A percentile compares a stretch with the other conserved stretches of the same genome.
These are phyloP conservation scores for Lepidium africanum DNA, from an alignment of 345 rosid species.

Conservation along the genomic window DNA sequence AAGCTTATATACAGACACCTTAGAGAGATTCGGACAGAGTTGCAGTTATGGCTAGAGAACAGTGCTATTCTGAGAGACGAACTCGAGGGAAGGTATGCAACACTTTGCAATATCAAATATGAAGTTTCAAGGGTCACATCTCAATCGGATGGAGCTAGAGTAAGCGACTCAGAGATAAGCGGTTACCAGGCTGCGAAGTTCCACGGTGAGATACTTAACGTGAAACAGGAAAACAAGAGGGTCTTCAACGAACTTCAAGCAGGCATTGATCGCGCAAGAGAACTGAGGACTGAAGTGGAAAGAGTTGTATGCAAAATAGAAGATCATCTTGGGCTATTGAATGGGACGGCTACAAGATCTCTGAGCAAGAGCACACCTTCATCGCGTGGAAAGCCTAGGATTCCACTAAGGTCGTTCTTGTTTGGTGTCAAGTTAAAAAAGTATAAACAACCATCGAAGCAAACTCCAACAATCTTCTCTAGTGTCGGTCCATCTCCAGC, in stretches of 20 bases:
- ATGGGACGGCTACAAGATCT: constrained; percentile 8
- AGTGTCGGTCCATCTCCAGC: constrained; percentile 41
- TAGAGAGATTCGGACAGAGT: constrained; percentile 60
- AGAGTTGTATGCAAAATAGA: constrained; percentile 39
- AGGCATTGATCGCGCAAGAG: constrained; percentile 43
- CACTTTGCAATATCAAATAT: constrained; percentile 51
- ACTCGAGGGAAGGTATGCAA: constrained; percentile 41
- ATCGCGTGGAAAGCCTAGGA: constrained; percentile 32
- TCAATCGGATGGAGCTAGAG: neutral
- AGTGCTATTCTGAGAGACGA: constrained; percentile 61
- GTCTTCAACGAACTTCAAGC: constrained; percentile 45
- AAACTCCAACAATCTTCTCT: constrained; percentile 43
- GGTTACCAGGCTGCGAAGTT: constrained; percentile 66
- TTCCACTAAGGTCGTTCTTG: constrained; percentile 73
- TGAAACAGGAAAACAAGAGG: constrained; percentile 79
- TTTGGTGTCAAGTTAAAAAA: constrained; percentile 83
- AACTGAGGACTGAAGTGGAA: constrained; percentile 48
- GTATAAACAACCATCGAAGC: constrained; percentile 25
- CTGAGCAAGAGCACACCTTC: constrained; percentile 16
- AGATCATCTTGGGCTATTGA: constrained; percentile 32
- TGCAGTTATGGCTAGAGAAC: constrained; percentile 75
- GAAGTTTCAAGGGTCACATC: constrained; percentile 45
- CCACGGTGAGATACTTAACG: constrained; percentile 74
- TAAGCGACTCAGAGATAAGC: constrained; percentile 30
- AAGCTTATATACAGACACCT: constrained; percentile 61